These are phyloP conservation scores for Trametes sp. DNA, from an alignment of 1,284 basidiomycete genomes.

Conservation along the genomic window DNA sequence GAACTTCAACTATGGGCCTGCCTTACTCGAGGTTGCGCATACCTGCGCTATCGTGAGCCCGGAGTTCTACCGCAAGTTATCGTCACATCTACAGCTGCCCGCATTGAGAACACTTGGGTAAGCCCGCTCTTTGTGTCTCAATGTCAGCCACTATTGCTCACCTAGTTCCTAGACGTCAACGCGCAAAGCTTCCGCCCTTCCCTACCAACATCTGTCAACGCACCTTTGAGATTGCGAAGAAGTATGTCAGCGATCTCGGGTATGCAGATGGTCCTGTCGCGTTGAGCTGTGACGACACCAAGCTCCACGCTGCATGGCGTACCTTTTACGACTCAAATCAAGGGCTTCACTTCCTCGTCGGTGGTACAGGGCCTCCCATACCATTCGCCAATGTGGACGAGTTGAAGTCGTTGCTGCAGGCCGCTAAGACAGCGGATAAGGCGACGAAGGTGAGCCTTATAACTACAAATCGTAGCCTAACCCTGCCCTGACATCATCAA, in stretches of 20 bases:
- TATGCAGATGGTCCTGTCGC: conserved; percentile 39
- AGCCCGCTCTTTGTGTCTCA: too few relatives aligned
- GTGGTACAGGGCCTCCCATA: conserved; percentile 25
- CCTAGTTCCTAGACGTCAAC: conserved; percentile 1
- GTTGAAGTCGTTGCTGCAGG: conserved; percentile 14
- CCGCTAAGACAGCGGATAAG: conserved; percentile 4
- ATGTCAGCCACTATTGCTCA: too few relatives aligned
- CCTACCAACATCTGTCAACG: conserved; percentile 25
- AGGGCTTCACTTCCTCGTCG: conserved; percentile 28
- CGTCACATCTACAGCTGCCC: conserved; percentile 36
- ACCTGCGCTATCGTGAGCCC: conserved; percentile 41
- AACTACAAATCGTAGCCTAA: too few relatives aligned
- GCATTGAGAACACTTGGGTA: conserved; percentile 37
- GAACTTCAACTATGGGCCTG: conserved; percentile 46
- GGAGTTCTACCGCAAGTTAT: conserved; percentile 35
- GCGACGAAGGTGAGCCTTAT: conserved; percentile 39
- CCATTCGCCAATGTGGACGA: conserved; percentile 30
- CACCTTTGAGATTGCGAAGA: conserved; percentile 33
- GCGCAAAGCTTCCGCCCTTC: conserved; percentile 21
- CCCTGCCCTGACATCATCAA: conserved; percentile 1
- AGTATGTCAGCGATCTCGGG: conserved; percentile 30
- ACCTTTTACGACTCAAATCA: conserved; percentile 37
- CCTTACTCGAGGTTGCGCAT: conserved; percentile 41
- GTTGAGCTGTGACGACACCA: conserved; percentile 46
- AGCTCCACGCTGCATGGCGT: conserved; percentile 37